Percentiles rank a stretch among this genome's conserved stretches.
These are phyloP conservation scores for Blastobotrys terrestris DNA, from an alignment of 805 yeast species.

Conservation along the genomic window DNA sequence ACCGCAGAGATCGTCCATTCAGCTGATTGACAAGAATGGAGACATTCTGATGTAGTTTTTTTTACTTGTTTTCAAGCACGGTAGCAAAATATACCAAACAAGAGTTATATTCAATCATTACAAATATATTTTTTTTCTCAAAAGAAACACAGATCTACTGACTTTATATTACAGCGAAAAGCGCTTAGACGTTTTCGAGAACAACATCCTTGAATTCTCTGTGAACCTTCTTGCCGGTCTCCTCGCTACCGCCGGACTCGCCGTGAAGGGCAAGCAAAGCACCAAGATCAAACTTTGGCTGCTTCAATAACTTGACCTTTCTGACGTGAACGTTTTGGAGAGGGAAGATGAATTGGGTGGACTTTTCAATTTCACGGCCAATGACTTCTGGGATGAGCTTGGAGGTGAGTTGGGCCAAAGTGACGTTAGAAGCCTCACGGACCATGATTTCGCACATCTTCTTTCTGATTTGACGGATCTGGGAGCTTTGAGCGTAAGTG, in stretches of 20 bases:
- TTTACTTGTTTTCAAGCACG: background rate
- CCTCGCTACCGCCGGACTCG: conserved; percentile 83
- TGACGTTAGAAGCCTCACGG: conserved; percentile 91
- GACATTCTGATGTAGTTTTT: conserved; percentile 3
- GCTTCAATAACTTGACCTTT: conserved; percentile 97
- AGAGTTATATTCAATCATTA: background rate
- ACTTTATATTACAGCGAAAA: background rate
- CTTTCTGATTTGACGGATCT: conserved; percentile 95
- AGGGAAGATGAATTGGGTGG: conserved; percentile 92
- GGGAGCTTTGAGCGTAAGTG: conserved; percentile 95
- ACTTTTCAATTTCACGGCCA: conserved; percentile 97
- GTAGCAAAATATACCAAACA: background rate
- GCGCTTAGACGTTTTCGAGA: conserved; percentile 87
- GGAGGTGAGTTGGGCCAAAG: conserved; percentile 93
- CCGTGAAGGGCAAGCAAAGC: conserved; percentile 95
- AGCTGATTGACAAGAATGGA: conserved; percentile 11
- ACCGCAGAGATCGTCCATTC: conserved; percentile 44
- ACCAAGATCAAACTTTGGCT: conserved; percentile 98
- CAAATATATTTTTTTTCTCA: background rate
- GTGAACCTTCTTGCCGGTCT: conserved; percentile 95
- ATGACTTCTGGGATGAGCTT: conserved; percentile 98
- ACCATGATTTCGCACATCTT: conserved; percentile 94
- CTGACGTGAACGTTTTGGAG: conserved; percentile 98
- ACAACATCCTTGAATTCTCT: conserved; percentile 97
- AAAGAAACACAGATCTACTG: background rate